Evolutionary conservation across 2,329 filamentous ascomycete genomes (phyloP), one percentile per base, ranked within the genome.

Genomic region (Xylaria sp.): DNA sequence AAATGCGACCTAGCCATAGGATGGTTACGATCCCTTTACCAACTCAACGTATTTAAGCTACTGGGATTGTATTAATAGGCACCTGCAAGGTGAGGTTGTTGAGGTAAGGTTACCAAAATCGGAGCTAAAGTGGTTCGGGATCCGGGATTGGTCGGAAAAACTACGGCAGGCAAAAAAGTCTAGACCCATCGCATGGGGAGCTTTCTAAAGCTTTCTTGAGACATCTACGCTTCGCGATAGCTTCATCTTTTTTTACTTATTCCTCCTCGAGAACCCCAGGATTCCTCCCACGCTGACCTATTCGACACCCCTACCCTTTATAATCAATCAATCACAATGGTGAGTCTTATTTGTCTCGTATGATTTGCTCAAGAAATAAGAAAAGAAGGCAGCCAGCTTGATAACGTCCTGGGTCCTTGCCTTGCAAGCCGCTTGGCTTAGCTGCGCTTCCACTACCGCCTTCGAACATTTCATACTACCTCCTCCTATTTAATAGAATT

Each of bases 161-260:
- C 69, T 65, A 33, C 60, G 71, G 67, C 52, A 64, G 66, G 38
- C n/a, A n/a, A 66, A 70, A 70, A 71, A 68, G 58, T 68, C 61
- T 65, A 63, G 68, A 61, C 67, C 68, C 54, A 63, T 63, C 53
- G 33, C 21, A 57, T 67, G 69, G 64, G n/a, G 66, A 72, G 53
- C 66, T 73, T 73, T 73, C 72, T 60, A 73, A 70, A 72, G 68
- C 71, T 70, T 73, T 73, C 71, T 51, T 38, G 68, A 66, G 67
- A 61, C 63, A 60, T 69, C 69, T 68, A 67, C 60, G 59, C 54
- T 68, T 65, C 63, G 69, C 58, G 71, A 73, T 73, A 73, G 71
- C 71, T 69, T 73, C 71, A 71, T 54, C 61, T 67, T 68, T 61
- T 63, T 37, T 31, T 31, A n/a, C 47, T 38, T 14, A 59, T 65